Conservation (phyloP, 331 rosid genomes). For the Spiraea crenata region DNA sequence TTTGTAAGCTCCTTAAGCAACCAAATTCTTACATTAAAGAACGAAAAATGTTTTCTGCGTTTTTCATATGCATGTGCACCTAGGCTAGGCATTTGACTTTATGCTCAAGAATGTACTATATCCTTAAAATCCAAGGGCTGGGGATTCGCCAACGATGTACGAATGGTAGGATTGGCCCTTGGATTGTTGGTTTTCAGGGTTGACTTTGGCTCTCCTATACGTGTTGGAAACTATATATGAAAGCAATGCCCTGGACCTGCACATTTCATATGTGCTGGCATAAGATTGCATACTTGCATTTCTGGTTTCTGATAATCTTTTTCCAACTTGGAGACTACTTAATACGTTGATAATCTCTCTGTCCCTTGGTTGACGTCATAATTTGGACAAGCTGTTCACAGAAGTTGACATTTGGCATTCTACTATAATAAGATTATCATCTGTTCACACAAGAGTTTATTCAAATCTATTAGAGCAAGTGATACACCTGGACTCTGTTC, state of each 20-base stretch:
- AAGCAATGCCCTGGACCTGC: background rate
- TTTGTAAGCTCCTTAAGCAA: too few species aligned
- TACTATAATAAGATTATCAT: too few species aligned
- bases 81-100: background rate
- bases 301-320: background rate
- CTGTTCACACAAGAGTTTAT: too few species aligned
- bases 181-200: constrained; percentile 4
- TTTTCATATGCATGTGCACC: background rate
- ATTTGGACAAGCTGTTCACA: background rate
- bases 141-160: background rate
- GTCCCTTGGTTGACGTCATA: background rate
- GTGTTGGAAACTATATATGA: background rate
- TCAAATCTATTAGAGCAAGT: too few species aligned
- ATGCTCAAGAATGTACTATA: background rate
- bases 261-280: background rate
- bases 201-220: background rate
- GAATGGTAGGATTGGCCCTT: background rate
- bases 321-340: background rate
- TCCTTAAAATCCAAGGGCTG: background rate
- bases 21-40: too few species aligned
- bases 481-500: too few species aligned
- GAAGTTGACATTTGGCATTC: too few species aligned
- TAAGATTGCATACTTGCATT: background rate
- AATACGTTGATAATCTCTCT: background rate
- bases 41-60: too few species aligned